These are phyloP conservation scores for Magnolia sinica DNA, from an alignment of 164 flowering plant species.

Conservation along the genomic window DNA sequence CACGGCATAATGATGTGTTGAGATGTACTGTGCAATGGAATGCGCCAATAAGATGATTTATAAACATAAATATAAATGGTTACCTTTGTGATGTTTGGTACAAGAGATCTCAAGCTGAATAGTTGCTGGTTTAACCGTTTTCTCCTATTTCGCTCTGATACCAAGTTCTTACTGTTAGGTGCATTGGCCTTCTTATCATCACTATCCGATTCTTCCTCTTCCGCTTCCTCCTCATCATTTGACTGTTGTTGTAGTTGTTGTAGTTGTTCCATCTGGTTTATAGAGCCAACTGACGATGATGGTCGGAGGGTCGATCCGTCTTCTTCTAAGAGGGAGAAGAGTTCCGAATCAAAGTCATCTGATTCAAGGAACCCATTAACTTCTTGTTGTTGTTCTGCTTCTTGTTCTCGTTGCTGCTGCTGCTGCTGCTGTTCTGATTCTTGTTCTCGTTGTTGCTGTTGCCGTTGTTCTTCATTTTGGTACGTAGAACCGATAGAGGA, in stretches of 20 bases:
- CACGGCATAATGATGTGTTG: too few relatives aligned
- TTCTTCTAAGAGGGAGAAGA: neutral
- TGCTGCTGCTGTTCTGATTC: too few relatives aligned
- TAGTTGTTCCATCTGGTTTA: neutral
- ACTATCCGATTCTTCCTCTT: conserved; percentile 10
- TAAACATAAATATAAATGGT: too few relatives aligned
- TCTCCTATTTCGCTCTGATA: conserved; percentile 30
- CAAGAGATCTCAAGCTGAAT: conserved; percentile 25
- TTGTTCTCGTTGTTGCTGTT: neutral
- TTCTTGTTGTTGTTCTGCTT: neutral
- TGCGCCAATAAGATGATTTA: too few relatives aligned
- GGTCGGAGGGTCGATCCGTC: neutral
- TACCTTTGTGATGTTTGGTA: conserved; percentile 33
- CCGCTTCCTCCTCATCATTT: neutral
- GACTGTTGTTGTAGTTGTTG: neutral
- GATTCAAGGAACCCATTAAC: neutral
- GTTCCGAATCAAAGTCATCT: neutral
- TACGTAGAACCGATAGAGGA: neutral
- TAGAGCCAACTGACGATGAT: neutral
- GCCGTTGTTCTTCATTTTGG: neutral
- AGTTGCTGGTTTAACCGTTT: conserved; percentile 26
- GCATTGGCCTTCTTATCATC: conserved; percentile 4
- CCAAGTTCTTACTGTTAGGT: conserved; percentile 21
- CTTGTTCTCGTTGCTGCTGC: neutral
- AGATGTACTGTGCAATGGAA: too few relatives aligned